Evolutionary conservation across 2,329 filamentous ascomycete genomes (phyloP).

Genomic region (Aureobasidium sp.): DNA sequence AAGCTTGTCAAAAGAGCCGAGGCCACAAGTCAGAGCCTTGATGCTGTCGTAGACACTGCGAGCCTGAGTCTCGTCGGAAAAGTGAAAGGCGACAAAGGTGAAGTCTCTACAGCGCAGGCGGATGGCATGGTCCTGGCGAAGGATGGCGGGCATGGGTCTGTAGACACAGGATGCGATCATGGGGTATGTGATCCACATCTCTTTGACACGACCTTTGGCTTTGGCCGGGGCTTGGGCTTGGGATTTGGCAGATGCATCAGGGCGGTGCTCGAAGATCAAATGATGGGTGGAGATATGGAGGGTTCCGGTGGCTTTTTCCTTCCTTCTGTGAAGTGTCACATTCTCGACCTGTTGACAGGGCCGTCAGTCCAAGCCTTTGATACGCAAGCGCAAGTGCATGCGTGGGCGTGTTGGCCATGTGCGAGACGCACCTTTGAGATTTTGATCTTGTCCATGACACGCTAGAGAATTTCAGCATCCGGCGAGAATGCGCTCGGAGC

Average conservation of each 20-base stretch:
- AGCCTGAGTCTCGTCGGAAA: constrained; percentile 63
- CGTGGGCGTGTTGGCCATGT: neutral
- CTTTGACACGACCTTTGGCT: constrained; percentile 44
- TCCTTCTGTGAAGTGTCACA: constrained; percentile 51
- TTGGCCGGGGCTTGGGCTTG: constrained; percentile 27
- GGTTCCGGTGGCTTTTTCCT: constrained; percentile 49
- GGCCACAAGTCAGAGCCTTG: constrained; percentile 67
- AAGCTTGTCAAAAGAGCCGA: constrained; percentile 77
- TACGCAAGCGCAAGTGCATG: neutral
- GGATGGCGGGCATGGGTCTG: constrained; percentile 61
- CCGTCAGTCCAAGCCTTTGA: neutral
- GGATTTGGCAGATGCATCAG: constrained; percentile 22
- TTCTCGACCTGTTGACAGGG: constrained; percentile 43
- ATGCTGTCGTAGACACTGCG: constrained; percentile 85
- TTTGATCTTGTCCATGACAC: constrained; percentile 13
- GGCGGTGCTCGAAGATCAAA: constrained; percentile 53
- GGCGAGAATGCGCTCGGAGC: neutral
- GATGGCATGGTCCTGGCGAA: constrained; percentile 69
- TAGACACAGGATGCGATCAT: constrained; percentile 78
- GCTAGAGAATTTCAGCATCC: constrained; percentile 1
- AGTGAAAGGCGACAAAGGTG: constrained; percentile 86
- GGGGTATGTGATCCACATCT: constrained; percentile 91
- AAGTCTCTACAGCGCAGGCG: constrained; percentile 89
- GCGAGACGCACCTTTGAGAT: neutral
- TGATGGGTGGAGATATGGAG: constrained; percentile 56